Conservation (phyloP, 331 rosid genomes). For the Spiraea crenata region DNA sequence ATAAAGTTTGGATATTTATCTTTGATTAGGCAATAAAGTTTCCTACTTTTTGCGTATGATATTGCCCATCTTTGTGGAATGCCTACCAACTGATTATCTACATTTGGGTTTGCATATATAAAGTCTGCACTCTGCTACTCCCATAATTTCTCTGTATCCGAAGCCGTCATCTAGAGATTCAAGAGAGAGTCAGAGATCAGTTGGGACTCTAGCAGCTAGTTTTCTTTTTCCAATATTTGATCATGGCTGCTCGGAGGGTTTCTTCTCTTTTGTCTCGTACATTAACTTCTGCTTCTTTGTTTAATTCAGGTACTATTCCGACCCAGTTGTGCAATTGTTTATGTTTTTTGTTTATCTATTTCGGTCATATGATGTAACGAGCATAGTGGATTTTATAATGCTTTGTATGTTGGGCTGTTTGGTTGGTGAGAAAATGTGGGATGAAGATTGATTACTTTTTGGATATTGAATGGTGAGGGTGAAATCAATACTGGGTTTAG, state of each 20-base stretch:
- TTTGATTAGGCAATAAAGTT: no score
- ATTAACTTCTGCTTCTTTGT: constrained; percentile 39
- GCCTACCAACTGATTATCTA: no score
- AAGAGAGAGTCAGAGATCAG: not conserved
- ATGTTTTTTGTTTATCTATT: not conserved
- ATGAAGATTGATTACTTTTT: not conserved
- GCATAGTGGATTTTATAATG: not conserved
- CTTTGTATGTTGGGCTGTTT: not conserved
- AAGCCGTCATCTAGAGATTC: not conserved
- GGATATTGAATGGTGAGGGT: no score
- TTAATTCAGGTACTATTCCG: constrained; percentile 42
- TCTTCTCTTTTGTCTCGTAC: constrained; percentile 61
- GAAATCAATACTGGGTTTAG: no score
- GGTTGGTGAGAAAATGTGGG: constrained; percentile 6
- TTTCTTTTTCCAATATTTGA: not conserved
- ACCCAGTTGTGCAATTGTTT: not conserved
- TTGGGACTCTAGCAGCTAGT: not conserved
- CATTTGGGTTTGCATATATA: no score
- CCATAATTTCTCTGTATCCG: no score
- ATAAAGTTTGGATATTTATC: no score
- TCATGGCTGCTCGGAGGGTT: constrained; percentile 62
- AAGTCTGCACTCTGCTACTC: no score
- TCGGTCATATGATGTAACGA: not conserved
- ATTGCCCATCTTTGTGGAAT: no score
- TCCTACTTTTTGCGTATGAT: no score